Conservation (phyloP, 1,139 yeast genomes). For the Yamadazyma triangularis region DNA sequence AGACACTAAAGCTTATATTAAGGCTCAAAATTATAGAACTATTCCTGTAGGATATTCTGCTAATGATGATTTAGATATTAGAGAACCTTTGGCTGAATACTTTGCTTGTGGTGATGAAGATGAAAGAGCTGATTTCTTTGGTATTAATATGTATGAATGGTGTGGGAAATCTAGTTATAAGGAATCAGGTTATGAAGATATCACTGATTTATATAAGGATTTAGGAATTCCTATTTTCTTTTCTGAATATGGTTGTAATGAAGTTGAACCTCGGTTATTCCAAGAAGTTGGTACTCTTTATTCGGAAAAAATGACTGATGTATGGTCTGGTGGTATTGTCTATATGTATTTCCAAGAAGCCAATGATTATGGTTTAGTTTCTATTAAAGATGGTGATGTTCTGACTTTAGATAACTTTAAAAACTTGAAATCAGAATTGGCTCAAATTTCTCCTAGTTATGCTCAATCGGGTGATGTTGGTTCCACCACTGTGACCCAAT, state of each 20-base stretch:
- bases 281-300: constrained; percentile 58
- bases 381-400: constrained; percentile 36
- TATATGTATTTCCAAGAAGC: constrained; percentile 85
- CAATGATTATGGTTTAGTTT: constrained; percentile 75
- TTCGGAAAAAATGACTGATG: constrained; percentile 43
- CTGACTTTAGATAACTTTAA: constrained; percentile 43
- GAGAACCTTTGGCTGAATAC: constrained; percentile 76
- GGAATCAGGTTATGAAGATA: constrained; percentile 64
- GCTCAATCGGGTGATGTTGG: constrained; percentile 26
- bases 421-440: constrained; percentile 54
- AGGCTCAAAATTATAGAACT: constrained; percentile 58
- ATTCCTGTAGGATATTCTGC: constrained; percentile 95
- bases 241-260: constrained; percentile 81
- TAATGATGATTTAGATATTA: constrained; percentile 71
- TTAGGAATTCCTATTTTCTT: constrained; percentile 77
- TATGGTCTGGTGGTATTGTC: constrained; percentile 91
- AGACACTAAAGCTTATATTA: constrained; percentile 82
- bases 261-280: constrained; percentile 57
- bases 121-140: constrained; percentile 81
- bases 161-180: constrained; percentile 70
- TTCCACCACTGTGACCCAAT: constrained; percentile 24
- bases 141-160: constrained; percentile 91
- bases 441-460: constrained; percentile 33
- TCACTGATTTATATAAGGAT: constrained; percentile 57
- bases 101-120: constrained; percentile 69